Conservation (phyloP, 495 filamentous ascomycete species). For the Aspergillus hancockii region DNA sequence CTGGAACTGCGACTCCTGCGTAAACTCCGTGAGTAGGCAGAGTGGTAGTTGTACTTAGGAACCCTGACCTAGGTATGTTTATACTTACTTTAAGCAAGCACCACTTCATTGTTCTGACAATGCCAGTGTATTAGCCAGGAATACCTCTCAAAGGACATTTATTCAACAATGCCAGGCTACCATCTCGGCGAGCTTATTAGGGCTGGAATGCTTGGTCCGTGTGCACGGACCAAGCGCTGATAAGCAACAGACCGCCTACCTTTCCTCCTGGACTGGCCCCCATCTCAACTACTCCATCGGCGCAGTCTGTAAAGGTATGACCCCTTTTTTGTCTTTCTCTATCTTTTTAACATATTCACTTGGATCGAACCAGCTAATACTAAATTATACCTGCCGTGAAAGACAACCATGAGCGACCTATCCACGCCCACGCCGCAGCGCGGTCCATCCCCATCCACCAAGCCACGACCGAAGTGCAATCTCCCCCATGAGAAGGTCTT, state of each 20-base stretch:
- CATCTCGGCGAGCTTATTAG: no score
- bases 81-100: no score
- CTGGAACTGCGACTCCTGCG: no score
- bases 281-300: background rate
- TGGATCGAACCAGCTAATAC: background rate
- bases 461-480: slow-evolving; percentile 18
- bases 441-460: slow-evolving; percentile 1
- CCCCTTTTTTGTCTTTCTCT: background rate
- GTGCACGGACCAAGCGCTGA: background rate
- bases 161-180: no score
- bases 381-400: background rate
- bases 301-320: background rate
- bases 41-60: no score
- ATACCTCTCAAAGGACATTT: no score
- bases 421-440: background rate
- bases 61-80: no score
- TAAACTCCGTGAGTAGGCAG: no score
- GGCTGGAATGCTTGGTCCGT: background rate
- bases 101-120: no score
- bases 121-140: no score
- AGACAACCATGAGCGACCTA: background rate
- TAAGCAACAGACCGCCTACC: background rate
- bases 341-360: background rate
- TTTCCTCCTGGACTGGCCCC: background rate
- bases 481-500: slow-evolving; percentile 72